phyloP scores from a whole-genome alignment of 352 stramenopile species.

The Pythium brassicae region DNA sequence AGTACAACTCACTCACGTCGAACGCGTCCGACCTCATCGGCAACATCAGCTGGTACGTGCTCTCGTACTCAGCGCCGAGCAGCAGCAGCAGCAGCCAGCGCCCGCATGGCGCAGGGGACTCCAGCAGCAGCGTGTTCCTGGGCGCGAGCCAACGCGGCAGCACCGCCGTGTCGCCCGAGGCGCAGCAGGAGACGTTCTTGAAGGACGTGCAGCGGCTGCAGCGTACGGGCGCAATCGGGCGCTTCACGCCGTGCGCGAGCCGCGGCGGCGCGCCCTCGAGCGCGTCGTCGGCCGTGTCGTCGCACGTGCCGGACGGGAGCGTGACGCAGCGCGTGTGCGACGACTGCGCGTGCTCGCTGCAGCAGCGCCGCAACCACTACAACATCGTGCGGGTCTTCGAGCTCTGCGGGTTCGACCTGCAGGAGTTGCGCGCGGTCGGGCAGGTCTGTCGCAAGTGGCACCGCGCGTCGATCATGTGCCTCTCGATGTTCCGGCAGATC shows the following conservation, averaged over 20 bases:
- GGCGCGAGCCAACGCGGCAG: constrained; percentile 23
- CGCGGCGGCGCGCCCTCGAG: constrained; percentile 23
- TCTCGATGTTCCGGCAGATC: constrained; percentile 88
- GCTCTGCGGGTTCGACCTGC: constrained; percentile 73
- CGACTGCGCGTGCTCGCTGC: constrained; percentile 70
- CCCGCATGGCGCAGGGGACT: not conserved
- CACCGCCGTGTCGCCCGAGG: constrained; percentile 21
- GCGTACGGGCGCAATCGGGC: constrained; percentile 53
- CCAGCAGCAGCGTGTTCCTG: constrained; percentile 13
- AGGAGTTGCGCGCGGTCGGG: constrained; percentile 64
- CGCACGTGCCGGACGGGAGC: constrained; percentile 58
- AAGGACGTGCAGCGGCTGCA: constrained; percentile 71
- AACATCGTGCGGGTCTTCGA: constrained; percentile 85
- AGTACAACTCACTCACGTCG: constrained; percentile 56
- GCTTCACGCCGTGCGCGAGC: constrained; percentile 63
- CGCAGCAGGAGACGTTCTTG: constrained; percentile 61
- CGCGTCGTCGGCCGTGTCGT: constrained; percentile 32
- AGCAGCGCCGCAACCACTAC: constrained; percentile 82
- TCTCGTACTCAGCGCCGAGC: constrained; percentile 45
- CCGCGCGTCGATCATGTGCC: constrained; percentile 81
- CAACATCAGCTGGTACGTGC: constrained; percentile 82
- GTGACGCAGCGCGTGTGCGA: constrained; percentile 81
- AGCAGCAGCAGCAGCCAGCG: constrained; percentile 2
- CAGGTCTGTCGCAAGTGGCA: constrained; percentile 87
- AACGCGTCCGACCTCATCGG: constrained; percentile 77